Base-by-base conservation (phyloP, 345 rosid genomes). In the Kandelia obovata region DNA sequence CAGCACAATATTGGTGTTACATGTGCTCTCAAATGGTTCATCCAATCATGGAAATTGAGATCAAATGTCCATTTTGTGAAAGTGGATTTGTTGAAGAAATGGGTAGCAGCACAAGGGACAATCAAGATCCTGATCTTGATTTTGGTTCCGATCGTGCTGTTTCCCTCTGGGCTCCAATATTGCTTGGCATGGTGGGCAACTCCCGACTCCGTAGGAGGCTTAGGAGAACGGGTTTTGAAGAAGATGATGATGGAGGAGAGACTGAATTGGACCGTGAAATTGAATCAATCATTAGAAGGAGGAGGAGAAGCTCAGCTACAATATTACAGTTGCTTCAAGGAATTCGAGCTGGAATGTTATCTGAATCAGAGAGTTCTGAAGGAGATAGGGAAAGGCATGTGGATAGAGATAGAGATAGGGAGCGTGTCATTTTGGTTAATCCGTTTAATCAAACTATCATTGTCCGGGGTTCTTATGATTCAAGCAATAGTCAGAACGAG, bases 111-210 rank as follows among this genome's bases (percentile, higher is more conserved):
- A 64, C 80, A n/a, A 58, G 66, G 34, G 86, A 72, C 7, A 63
- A 57, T 62, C 80, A 64, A 53, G 84, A 60, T 15, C 58, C 80
- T 2, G 97, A 88, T 68, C 72, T 91, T 4, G 91, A 85, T 66
- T 67, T 89, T 25, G 88, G 89, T 67, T 86, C 96, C 2, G 97
- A 94, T 28, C 87, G 84, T 73, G 87, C 95, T 5, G 81, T 91
- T 80, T 83, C 96, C 69, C 84, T 88, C 32, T 91, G 96, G 97
- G 93, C 89, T 5, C 92, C 98, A 0, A 76, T 94, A 75, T 80
- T 94, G 75, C 89, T 94, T 10, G 95, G 95, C 2, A 88, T 94
- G 96, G 87, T 91, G 87, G 89, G 87, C 5, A 87, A 82, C 74
- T 77, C 84, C 6, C 83, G 79, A 20, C 86, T 88, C 17, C 80